Base-by-base conservation (phyloP, 2,329 filamentous ascomycete species). In the Trichoderma afroharzianum region DNA sequence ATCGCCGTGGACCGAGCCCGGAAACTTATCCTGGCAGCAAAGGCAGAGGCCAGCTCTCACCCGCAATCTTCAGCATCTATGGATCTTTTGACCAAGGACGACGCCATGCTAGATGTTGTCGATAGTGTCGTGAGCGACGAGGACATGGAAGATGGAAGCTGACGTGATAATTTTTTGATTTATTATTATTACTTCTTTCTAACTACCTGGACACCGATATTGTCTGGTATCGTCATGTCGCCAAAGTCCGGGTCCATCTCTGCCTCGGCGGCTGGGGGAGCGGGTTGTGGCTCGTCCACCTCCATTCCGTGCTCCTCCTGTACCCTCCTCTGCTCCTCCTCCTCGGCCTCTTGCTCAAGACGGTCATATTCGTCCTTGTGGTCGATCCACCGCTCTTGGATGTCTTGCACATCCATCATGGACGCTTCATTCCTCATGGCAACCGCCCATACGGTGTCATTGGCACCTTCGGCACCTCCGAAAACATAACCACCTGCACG, bases 351-450 rank as follows among this genome's bases (percentile, higher is more conserved):
- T 72, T 87, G 85, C 84, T 98, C 96, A 72, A 90, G 83, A 76
- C 91, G 91, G 80, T 99, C 96, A 78, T 93, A 94, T 74, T 92
- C 93, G 18, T 95, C 95, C 79, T 95, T 96, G 53, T 91, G 87
- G 82, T 98, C 95, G 36, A 99, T 84, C 96, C 96, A 99, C 73
- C 96, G 88, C 83, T 99, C 96, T 82, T 99, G 96, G 74, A 98
- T 91, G 81, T 99, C 95, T 72, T 91, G 86, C 11, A 94, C 90
- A 76, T 97, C 94, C 86, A 97, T 90, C 82, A 90, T 84, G 36
- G 89, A 89, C 43, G 90, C 88, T 72, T 91, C 90, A 72, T 90
- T 90, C 71, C 94, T 90, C 90, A 98, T 97, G 3, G 96, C 94
- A 58, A 98, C 91, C 78, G 97, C 93, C 96, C 96, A 99, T n/a